phyloP scores from a whole-genome alignment of 106 monocot genomes.

The Dactylorhiza incarnata region DNA sequence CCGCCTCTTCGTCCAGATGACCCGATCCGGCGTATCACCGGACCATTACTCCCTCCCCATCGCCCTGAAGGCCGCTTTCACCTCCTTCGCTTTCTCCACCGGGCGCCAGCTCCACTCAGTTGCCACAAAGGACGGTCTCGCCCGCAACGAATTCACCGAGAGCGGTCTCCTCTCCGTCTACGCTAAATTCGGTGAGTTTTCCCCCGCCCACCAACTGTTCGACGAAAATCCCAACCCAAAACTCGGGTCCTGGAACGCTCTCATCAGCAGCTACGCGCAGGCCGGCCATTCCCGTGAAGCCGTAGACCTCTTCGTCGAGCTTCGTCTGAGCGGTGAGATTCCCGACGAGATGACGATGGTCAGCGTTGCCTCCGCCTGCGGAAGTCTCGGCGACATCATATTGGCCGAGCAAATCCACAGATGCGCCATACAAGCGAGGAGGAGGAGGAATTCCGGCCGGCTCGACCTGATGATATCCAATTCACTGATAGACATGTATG shows the following conservation, averaged over 20 bases:
- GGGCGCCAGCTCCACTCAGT: slow-evolving; percentile 46
- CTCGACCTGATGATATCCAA: slow-evolving; percentile 30
- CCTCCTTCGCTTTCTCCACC: slow-evolving; percentile 10
- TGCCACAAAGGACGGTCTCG: slow-evolving; percentile 34
- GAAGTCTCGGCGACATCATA: slow-evolving; percentile 33
- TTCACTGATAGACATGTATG: slow-evolving; percentile 65
- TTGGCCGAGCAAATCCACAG: slow-evolving; percentile 48
- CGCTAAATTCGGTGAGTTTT: slow-evolving; percentile 36
- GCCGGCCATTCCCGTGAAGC: slow-evolving; percentile 28
- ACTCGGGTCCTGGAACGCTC: slow-evolving; percentile 66
- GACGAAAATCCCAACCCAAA: slow-evolving; percentile 39
- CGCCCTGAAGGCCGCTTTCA: slow-evolving; percentile 50
- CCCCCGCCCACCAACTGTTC: slow-evolving; percentile 47
- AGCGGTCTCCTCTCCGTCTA: slow-evolving; percentile 60
- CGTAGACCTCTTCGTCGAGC: slow-evolving; percentile 26
- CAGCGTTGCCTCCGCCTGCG: slow-evolving; percentile 56
- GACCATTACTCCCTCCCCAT: slow-evolving; percentile 66
- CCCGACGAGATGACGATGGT: slow-evolving; percentile 63
- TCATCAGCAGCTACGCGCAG: slow-evolving; percentile 48
- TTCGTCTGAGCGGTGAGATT: slow-evolving; percentile 21
- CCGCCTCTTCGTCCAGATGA: slow-evolving; percentile 34
- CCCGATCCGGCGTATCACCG: slow-evolving; percentile 21
- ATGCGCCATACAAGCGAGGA: slow-evolving; percentile 30
- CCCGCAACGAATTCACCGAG: slow-evolving; percentile 31
- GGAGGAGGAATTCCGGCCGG: background rate